phyloP scores from a whole-genome alignment of 345 rosid genomes.

The Syzygium oleosum region DNA sequence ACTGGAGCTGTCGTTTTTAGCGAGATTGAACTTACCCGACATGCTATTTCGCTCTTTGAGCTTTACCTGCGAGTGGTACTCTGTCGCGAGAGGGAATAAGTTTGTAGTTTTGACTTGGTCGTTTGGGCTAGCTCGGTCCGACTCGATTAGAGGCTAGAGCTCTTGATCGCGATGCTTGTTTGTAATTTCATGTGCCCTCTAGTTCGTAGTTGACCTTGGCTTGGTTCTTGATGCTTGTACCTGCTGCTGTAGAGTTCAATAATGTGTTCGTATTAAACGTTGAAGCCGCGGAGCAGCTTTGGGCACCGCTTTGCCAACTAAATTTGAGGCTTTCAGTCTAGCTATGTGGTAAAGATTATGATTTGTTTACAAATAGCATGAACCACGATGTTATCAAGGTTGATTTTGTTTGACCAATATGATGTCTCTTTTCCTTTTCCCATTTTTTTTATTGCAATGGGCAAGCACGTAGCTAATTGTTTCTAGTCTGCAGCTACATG shows the following conservation, averaged over 20 bases:
- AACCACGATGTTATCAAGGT: neutral
- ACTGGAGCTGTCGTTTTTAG: neutral
- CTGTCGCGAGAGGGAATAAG: neutral
- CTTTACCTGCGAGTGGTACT: neutral
- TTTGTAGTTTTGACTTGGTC: neutral
- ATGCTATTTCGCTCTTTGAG: neutral
- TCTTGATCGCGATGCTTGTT: neutral
- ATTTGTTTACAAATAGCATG: neutral
- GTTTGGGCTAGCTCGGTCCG: neutral
- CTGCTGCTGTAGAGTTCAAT: neutral
- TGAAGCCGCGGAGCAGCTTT: neutral
- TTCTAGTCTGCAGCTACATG: slow-evolving; percentile 56
- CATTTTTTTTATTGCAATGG: neutral
- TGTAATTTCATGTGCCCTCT: neutral
- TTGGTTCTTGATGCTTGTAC: neutral
- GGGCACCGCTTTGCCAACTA: neutral
- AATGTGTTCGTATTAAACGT: neutral
- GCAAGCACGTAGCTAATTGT: neutral
- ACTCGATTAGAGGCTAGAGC: neutral
- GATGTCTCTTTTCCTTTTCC: neutral
- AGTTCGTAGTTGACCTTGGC: neutral
- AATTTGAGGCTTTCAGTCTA: neutral
- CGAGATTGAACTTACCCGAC: neutral
- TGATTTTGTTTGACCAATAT: neutral
- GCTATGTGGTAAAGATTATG: neutral